Evolutionary conservation across 2,329 filamentous ascomycete genomes (phyloP).

Genomic region (Metarhizium guizhouense): DNA sequence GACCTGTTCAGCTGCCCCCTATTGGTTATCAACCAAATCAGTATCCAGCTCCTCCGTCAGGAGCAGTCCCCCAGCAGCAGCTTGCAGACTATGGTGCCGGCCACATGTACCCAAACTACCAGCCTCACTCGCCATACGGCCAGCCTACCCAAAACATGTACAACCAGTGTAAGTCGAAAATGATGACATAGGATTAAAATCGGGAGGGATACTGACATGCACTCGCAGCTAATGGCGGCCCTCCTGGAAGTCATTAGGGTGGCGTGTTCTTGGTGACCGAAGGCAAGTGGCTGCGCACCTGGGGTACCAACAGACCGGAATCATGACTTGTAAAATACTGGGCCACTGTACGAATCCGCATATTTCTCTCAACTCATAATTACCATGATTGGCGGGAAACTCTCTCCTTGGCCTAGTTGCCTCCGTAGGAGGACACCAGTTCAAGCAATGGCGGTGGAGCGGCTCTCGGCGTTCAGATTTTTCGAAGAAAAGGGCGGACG

Average conservation of each 20-base stretch:
- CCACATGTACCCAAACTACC: constrained; percentile 50
- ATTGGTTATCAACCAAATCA: constrained; percentile 63
- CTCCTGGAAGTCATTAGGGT: constrained; percentile 23
- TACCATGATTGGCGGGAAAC: background rate
- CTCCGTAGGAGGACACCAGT: background rate
- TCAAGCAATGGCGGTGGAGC: background rate
- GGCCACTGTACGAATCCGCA: constrained; percentile 3
- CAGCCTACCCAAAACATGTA: constrained; percentile 51
- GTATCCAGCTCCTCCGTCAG: constrained; percentile 55
- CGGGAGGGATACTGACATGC: constrained; percentile 7
- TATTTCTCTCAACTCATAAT: background rate
- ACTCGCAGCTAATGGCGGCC: constrained; percentile 23
- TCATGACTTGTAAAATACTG: constrained; percentile 2
- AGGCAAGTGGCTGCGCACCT: background rate
- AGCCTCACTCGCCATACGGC: constrained; percentile 50
- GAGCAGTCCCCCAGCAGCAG: constrained; percentile 40
- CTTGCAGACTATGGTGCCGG: constrained; percentile 45
- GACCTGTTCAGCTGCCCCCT: constrained; percentile 59
- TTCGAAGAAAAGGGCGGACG: constrained; percentile 1
- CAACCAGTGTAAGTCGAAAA: constrained; percentile 42
- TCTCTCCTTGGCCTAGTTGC: background rate
- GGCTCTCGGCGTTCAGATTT: background rate
- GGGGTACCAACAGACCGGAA: constrained; percentile 1
- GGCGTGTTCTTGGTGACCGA: background rate
- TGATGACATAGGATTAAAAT: background rate